Evolutionary conservation across 2,329 filamentous ascomycete genomes (phyloP).

Genomic region (Grosmannia clavigera): DNA sequence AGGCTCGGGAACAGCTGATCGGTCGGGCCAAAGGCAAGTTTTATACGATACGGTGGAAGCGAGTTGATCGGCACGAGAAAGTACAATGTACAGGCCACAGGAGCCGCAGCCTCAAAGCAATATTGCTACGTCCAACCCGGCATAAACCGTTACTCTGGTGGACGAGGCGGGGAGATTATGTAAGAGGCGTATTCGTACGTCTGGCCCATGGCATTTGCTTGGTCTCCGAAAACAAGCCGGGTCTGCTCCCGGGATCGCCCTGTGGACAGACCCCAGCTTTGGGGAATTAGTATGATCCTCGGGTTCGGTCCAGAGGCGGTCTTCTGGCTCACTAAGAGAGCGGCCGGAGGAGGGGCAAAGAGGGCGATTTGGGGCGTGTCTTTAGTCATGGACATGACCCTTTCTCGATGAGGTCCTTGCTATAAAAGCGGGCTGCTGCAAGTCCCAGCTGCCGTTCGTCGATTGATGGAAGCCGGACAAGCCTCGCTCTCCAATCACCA

Average conservation of each 20-base stretch:
- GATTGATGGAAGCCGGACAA: background rate
- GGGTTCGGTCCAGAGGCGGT: background rate
- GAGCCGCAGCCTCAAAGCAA: no score
- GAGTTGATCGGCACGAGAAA: no score
- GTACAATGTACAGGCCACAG: no score
- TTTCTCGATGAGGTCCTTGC: background rate
- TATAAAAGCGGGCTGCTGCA: conserved; percentile 8
- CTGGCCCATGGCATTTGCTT: background rate
- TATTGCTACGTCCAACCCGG: background rate
- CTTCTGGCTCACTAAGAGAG: background rate
- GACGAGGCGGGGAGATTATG: background rate
- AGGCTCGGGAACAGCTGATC: background rate
- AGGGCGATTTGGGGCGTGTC: background rate
- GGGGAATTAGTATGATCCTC: background rate
- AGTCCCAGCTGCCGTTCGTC: background rate
- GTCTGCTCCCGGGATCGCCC: background rate
- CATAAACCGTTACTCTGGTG: no score
- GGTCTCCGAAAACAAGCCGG: conserved; percentile 1
- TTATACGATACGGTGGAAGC: no score
- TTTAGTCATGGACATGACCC: background rate
- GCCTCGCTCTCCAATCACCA: background rate
- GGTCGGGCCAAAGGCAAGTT: background rate
- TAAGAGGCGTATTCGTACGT: background rate
- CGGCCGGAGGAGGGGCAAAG: background rate
- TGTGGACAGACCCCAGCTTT: background rate